phyloP scores from a whole-genome alignment of 441 rosid species.

The Mallotus japonicus region DNA sequence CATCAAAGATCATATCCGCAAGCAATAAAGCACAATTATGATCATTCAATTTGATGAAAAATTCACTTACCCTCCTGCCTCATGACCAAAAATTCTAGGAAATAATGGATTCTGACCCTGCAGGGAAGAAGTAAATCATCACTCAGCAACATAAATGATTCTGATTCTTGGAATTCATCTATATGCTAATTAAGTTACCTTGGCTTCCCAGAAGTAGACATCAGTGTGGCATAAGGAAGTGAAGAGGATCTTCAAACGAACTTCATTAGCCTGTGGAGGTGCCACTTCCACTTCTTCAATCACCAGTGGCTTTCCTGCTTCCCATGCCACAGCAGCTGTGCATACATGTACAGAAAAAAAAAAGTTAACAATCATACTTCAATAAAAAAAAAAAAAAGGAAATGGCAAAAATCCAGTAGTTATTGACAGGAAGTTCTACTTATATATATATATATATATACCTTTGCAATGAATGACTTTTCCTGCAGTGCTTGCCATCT shows the following conservation, averaged over 20 bases:
- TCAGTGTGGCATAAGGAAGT: conserved; percentile 48
- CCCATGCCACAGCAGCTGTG: conserved; percentile 78
- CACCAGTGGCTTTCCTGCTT: conserved; percentile 73
- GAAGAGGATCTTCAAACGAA: conserved; percentile 45
- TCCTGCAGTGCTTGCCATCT: conserved; percentile 17
- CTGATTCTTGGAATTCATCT: too few relatives aligned
- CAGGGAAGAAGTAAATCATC: neutral
- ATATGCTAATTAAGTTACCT: neutral
- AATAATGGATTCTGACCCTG: conserved; percentile 50
- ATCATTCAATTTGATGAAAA: neutral
- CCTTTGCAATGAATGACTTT: conserved; percentile 13
- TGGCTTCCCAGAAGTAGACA: conserved; percentile 62
- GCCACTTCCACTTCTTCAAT: conserved; percentile 59
- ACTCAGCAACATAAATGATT: neutral
- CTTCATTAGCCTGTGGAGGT: conserved; percentile 46
- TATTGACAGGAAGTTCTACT: too few relatives aligned
- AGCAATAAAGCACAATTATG: neutral
- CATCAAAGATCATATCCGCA: neutral
- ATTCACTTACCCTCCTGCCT: conserved; percentile 43
- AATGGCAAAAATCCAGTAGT: too few relatives aligned
- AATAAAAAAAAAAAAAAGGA: too few relatives aligned
- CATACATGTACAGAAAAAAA: neutral
- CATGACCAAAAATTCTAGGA: conserved; percentile 50
- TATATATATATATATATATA: neutral
- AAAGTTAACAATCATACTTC: too few relatives aligned